These are phyloP conservation scores for Clathrus columnatus DNA, from an alignment of 768 basidiomycete species.

Conservation along the genomic window DNA sequence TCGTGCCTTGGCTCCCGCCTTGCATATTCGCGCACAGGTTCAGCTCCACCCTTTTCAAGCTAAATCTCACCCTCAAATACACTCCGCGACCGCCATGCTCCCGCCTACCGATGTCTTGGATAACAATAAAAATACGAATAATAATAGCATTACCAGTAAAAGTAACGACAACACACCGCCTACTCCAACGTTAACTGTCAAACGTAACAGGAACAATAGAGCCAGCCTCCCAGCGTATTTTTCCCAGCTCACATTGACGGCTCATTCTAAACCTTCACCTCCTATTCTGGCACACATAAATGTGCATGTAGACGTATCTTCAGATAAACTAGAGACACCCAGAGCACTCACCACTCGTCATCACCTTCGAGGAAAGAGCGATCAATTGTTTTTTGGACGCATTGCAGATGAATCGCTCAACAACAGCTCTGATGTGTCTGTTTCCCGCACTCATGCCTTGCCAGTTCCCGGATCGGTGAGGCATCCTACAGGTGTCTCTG, in stretches of 20 bases:
- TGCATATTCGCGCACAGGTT: conserved; percentile 27
- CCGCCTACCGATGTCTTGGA: conserved; percentile 19
- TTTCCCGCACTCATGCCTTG: not conserved
- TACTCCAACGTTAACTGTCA: conserved; percentile 23
- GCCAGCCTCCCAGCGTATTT: conserved; percentile 70
- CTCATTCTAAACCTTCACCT: conserved; percentile 2
- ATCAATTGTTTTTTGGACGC: not conserved
- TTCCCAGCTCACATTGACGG: conserved; percentile 38
- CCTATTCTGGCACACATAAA: not conserved
- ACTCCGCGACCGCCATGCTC: conserved; percentile 14
- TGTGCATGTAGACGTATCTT: not conserved
- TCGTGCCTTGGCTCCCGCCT: conserved; percentile 65
- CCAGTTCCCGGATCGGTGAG: conserved; percentile 1
- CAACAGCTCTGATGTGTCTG: not conserved
- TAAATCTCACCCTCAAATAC: conserved; percentile 8
- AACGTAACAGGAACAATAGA: conserved; percentile 50
- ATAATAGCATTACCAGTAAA: conserved; percentile 18
- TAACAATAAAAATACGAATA: conserved; percentile 20
- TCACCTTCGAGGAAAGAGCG: not conserved
- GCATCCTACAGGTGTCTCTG: not conserved
- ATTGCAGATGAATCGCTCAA: not conserved
- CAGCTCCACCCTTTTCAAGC: conserved; percentile 25
- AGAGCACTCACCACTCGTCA: not conserved
- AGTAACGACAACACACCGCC: not conserved
- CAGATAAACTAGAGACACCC: not conserved